Evolutionary conservation across 208 protist genomes (phyloP).

Genomic region (Acanthamoeba lenticulata): DNA sequence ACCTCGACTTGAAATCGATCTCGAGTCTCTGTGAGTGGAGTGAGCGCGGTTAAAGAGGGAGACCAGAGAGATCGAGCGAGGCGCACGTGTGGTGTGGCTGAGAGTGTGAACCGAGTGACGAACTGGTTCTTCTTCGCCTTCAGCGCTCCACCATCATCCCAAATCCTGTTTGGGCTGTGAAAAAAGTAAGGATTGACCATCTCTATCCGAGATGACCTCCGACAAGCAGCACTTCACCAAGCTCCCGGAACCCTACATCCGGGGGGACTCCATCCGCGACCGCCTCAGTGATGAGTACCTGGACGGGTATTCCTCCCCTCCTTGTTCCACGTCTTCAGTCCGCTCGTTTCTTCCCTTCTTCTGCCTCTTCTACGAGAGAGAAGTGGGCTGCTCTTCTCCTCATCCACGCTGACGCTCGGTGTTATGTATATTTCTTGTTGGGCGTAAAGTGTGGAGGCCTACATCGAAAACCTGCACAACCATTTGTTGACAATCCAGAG

Average conservation of each 20-base stretch:
- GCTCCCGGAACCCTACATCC: neutral
- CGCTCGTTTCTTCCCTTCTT: neutral
- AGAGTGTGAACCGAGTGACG: no score
- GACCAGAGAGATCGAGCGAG: no score
- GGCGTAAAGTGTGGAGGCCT: neutral
- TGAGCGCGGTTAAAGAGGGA: no score
- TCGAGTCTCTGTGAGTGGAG: no score
- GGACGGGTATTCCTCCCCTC: neutral
- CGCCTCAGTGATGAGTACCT: constrained; percentile 43
- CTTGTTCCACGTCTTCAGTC: neutral
- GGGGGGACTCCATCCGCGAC: constrained; percentile 19
- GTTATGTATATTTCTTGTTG: neutral
- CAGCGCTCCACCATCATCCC: no score
- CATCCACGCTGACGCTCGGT: neutral
- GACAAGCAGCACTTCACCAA: constrained; percentile 49
- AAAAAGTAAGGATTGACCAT: no score
- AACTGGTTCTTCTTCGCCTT: no score
- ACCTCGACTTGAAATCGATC: no score
- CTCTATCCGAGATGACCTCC: neutral
- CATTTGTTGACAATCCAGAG: constrained; percentile 45
- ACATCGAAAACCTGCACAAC: constrained; percentile 14
- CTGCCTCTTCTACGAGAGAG: neutral
- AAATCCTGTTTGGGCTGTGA: no score
- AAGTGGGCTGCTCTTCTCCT: neutral
- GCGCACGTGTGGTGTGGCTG: no score